Conservation (phyloP, 2,329 filamentous ascomycete species). For the Verticillium klebahnii region DNA sequence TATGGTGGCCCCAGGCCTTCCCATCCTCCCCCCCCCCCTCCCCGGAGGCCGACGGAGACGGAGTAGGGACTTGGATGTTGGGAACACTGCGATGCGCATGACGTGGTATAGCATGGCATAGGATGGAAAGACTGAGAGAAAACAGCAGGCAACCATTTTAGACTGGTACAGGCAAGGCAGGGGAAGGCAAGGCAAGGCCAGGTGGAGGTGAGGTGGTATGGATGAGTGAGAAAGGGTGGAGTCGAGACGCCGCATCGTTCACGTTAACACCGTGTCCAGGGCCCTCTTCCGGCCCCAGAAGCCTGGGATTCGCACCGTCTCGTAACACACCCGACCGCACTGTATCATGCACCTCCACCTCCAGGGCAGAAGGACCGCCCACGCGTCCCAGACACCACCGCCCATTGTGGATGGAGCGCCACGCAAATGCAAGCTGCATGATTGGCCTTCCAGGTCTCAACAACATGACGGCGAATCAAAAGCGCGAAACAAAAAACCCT, state of each 20-base stretch:
- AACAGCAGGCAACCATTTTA: too few relatives aligned
- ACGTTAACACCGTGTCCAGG: background rate
- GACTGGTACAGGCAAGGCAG: background rate
- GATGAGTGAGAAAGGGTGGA: background rate
- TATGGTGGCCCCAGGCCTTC: too few relatives aligned
- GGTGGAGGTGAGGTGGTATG: background rate
- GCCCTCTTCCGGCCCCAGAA: background rate
- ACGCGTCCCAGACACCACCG: background rate
- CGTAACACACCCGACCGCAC: background rate
- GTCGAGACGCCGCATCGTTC: background rate
- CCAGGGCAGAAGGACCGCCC: background rate
- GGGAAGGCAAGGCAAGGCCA: background rate
- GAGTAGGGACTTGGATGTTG: too few relatives aligned
- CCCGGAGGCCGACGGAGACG: too few relatives aligned
- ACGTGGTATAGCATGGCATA: background rate
- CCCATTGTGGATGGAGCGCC: background rate
- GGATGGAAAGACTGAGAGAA: too few relatives aligned
- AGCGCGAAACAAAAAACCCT: background rate
- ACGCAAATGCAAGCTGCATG: background rate
- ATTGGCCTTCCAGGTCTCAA: background rate
- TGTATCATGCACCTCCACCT: background rate
- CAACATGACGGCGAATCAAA: background rate
- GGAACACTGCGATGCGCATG: too few relatives aligned
- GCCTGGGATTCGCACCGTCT: background rate
- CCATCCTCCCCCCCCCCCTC: too few relatives aligned